A percentile compares a stretch with the other conserved stretches of the same genome.
Evolutionary conservation across 2,329 filamentous ascomycete species (phyloP).

Genomic region (Penicillium thymicola): DNA sequence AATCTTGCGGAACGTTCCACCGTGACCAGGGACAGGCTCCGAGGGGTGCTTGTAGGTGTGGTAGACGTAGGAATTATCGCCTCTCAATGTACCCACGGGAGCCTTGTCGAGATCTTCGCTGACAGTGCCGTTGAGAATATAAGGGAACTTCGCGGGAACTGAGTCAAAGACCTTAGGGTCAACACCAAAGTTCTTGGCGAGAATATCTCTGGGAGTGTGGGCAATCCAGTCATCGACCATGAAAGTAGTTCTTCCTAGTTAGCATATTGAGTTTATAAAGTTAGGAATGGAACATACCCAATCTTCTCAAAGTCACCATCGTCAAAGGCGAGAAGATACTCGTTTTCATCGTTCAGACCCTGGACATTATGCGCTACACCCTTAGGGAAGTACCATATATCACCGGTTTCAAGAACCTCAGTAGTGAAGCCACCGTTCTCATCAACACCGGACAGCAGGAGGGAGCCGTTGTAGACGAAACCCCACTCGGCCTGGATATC

Average conservation of each 20-base stretch:
- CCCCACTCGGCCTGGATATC: slow-evolving; percentile 61
- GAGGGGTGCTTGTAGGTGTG: slow-evolving; percentile 55
- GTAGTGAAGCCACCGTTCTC: slow-evolving; percentile 54
- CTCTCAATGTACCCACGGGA: slow-evolving; percentile 50
- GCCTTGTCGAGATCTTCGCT: slow-evolving; percentile 45
- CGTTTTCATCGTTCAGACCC: slow-evolving; percentile 61
- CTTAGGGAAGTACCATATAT: slow-evolving; percentile 69
- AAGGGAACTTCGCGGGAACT: slow-evolving; percentile 57
- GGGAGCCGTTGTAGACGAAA: slow-evolving; percentile 57
- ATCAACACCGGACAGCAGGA: slow-evolving; percentile 60
- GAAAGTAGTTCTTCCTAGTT: slow-evolving; percentile 58
- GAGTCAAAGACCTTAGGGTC: slow-evolving; percentile 57
- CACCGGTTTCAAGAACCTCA: slow-evolving; percentile 58
- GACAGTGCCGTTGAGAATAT: slow-evolving; percentile 59
- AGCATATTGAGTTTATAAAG: neutral
- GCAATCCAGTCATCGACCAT: slow-evolving; percentile 68
- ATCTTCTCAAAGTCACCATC: slow-evolving; percentile 64
- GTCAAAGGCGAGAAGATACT: slow-evolving; percentile 65
- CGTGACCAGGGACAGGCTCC: slow-evolving; percentile 58
- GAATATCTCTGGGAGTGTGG: slow-evolving; percentile 61
- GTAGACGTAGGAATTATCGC: slow-evolving; percentile 62
- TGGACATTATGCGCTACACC: slow-evolving; percentile 63
- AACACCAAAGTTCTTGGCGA: slow-evolving; percentile 68
- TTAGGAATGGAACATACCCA: slow-evolving; percentile 43
- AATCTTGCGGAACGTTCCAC: slow-evolving; percentile 61